Percentiles rank a stretch among this genome's conserved stretches.
These are phyloP conservation scores for Cucurbita maxima DNA, from an alignment of 306 rosid genomes.

Conservation along the genomic window DNA sequence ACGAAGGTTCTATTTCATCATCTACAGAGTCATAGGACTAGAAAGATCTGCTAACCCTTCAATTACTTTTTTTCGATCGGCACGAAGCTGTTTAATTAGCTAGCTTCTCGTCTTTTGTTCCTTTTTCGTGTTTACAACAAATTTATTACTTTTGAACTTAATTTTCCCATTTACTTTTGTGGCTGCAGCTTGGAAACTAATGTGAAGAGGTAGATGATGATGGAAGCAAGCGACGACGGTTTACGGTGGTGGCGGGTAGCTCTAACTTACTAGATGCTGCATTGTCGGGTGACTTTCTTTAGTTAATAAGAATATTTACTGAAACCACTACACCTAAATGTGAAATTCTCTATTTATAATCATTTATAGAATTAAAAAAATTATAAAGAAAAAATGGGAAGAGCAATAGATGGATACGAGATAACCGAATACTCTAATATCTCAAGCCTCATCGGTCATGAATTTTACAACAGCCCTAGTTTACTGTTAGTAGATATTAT, in stretches of 20 bases:
- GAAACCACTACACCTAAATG: too few species aligned
- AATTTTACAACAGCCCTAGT: too few species aligned
- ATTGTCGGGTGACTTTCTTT: not conserved
- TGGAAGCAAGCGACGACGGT: not conserved
- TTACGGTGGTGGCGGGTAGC: not conserved
- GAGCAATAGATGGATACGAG: too few species aligned
- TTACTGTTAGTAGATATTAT: too few species aligned
- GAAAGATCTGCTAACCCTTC: not conserved
- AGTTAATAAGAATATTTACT: not conserved
- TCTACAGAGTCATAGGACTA: not conserved
- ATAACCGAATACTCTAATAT: not conserved
- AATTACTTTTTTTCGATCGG: not conserved
- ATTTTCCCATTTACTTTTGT: not conserved
- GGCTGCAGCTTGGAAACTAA: conserved; percentile 63
- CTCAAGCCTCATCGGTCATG: too few species aligned
- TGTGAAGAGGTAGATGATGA: conserved; percentile 18
- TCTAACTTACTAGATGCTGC: not conserved
- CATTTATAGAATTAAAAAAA: too few species aligned
- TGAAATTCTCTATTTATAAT: too few species aligned
- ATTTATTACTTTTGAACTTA: not conserved
- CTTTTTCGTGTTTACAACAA: not conserved
- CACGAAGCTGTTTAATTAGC: not conserved
- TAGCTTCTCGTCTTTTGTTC: not conserved
- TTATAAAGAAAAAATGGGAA: too few species aligned
- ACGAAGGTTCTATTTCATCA: not conserved